Base-by-base conservation (phyloP, 257 asterid species). In the Echites panduratus region DNA sequence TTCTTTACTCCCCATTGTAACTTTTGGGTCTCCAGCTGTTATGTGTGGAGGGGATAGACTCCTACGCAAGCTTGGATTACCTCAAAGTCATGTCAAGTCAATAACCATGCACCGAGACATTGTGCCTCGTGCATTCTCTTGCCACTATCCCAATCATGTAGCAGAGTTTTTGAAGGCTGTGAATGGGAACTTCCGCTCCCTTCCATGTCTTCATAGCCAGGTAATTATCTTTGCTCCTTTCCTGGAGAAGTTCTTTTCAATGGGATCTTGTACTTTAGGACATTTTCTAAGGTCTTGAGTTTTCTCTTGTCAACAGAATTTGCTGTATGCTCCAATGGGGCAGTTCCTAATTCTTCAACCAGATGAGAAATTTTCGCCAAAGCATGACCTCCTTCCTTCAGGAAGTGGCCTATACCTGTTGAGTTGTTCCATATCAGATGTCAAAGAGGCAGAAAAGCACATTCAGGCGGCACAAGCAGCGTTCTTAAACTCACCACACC, bases 1-100 rank as follows among this genome's bases (percentile, higher is more conserved):
- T 69, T 89, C 97, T 62, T 80, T 92, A 64, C 96, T 95, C 62
- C 97, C 99, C 0, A 94, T 92, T 61, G 77, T 95, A 73, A 90
- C 99, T 35, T 95, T 89, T 62, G 99, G 99, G 2, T 71, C 98
- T 2, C 98, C 98, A 13, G 78, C 97, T 44, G 81, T 95, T 9
- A 90, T 95, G 98, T 95, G 99, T 35, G 98, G 99, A 10, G 99
- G 99, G 48, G 92, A 92, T 84, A 81, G 84, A 40, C 90, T 95
- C 63, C 84, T 90, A 0, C 83, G 72, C 73, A 72, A 78, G 54
- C 92, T 95, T 16, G 88, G 91, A 70, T 78, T 92, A 85, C 98
- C 96, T 45, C 84, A 77, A 3, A 81, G 88, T 76, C 98, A 92
- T 74, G 74, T 95, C 70, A 90, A 79, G 62, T 88, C 96, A 11